Evolutionary conservation across 1,284 basidiomycete genomes (phyloP), one percentile per base, ranked within the genome.

Genomic region (Neolentinus lepideus): DNA sequence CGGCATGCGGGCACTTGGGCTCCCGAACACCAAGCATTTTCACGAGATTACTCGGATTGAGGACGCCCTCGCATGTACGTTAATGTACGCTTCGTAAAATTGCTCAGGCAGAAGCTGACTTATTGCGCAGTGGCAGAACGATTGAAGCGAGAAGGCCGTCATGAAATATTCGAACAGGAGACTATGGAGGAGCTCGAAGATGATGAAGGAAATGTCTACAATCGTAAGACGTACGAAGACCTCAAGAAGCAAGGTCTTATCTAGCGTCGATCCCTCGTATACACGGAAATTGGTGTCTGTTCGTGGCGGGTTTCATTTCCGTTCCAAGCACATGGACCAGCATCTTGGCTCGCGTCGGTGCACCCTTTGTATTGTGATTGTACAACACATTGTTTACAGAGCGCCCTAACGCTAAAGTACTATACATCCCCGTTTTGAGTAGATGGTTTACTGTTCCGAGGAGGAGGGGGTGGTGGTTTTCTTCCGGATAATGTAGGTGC

Each of bases 11-110:
- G 96, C 97, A 2, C 78, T 99, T 27, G 97, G 97, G 16, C 75
- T 99, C 60, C 97, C 97, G 1, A 99, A 98, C 64, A 98, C 95
- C 1, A 96, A 96, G 69, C 97, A 99, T 72, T 99, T 99, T 77
- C 92, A 97, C 65, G 96, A 98, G 70, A 98, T 99, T 60, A 99
- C 95, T 21, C 84, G 89, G 54, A 99, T 99, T 61, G 90, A 94
- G 64, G 97, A 99, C 75, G 97, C 95, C 0, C 82, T 98, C 58
- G 85, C 94, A 50, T 76, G 94, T 96, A 67, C 64, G 90, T 81
- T 35, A 6, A 46, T 55, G 14, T n/a, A 21, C 45, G 61, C 21
- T 53, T 36, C 11, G 21, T 31, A 43, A 19, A 29, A 52, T 11
- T 52, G n/a, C 38, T 43, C 3, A 21, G 38, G 33, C 16, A 24